These are phyloP conservation scores for Eustoma russellianum DNA, from an alignment of 257 asterid species.

Conservation along the genomic window DNA sequence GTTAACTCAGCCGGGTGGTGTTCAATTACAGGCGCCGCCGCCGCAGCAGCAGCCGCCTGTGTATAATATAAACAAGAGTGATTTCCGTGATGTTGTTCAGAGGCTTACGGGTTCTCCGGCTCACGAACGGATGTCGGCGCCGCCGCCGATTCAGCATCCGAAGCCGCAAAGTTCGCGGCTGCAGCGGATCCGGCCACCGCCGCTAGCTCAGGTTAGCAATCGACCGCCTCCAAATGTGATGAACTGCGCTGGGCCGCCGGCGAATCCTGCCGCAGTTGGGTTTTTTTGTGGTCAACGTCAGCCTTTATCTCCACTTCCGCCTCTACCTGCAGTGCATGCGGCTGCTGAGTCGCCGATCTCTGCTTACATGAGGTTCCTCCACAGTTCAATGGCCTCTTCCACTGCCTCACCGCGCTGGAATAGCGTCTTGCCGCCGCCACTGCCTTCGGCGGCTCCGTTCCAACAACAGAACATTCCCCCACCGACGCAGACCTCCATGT, in stretches of 20 bases:
- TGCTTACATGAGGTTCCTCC: constrained; percentile 41
- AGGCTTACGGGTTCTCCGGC: constrained; percentile 83
- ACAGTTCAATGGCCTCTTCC: constrained; percentile 20
- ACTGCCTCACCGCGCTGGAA: constrained; percentile 25
- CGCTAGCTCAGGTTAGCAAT: constrained; percentile 52
- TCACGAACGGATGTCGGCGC: constrained; percentile 42
- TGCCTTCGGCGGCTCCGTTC: constrained; percentile 7
- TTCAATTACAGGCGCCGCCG: constrained; percentile 14
- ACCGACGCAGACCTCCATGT: constrained; percentile 17
- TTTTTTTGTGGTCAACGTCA: constrained; percentile 34
- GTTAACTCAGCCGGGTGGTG: constrained; percentile 1
- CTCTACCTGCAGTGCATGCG: constrained; percentile 54
- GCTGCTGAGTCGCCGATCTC: constrained; percentile 53
- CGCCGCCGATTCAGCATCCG: constrained; percentile 43
- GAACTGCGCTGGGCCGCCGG: neutral
- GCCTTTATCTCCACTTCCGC: constrained; percentile 44
- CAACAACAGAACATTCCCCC: constrained; percentile 28
- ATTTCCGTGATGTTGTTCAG: constrained; percentile 86
- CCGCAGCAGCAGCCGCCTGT: constrained; percentile 72
- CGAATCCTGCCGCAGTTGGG: constrained; percentile 4
- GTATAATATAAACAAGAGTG: constrained; percentile 71
- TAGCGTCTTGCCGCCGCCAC: constrained; percentile 15
- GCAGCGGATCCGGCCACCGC: constrained; percentile 94
- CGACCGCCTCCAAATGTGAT: constrained; percentile 28
- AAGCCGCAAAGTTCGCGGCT: constrained; percentile 64